A percentile compares a stretch with the other conserved stretches of the same genome.
Evolutionary conservation across 106 monocot genomes (phyloP).

Genomic region (Vanilla planifolia): DNA sequence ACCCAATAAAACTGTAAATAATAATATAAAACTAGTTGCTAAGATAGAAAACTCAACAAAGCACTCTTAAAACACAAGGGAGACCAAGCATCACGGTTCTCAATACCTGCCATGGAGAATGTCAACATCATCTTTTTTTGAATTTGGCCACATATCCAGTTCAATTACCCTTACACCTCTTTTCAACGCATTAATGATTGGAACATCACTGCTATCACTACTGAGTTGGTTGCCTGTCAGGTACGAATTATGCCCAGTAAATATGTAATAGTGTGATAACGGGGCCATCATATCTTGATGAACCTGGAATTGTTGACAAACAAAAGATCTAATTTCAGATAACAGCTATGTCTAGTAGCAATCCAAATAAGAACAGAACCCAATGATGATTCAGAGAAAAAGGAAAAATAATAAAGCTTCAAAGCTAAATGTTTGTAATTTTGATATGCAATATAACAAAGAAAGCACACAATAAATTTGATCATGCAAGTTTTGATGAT

Average conservation of each 20-base stretch:
- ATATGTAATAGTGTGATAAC: constrained; percentile 55
- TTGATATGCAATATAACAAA: no score
- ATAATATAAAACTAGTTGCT: not conserved
- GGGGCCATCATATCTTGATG: constrained; percentile 64
- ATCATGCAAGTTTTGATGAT: no score
- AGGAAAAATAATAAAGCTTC: no score
- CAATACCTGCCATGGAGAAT: constrained; percentile 57
- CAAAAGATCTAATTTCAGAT: not conserved
- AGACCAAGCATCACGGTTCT: not conserved
- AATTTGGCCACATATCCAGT: constrained; percentile 77
- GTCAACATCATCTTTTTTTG: constrained; percentile 43
- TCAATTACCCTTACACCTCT: constrained; percentile 67
- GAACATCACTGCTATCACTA: constrained; percentile 56
- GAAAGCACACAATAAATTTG: no score
- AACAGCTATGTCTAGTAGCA: not conserved
- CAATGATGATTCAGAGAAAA: no score
- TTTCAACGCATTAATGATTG: constrained; percentile 51
- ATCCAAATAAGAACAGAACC: no score
- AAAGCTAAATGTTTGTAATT: no score
- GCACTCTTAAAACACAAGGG: not conserved
- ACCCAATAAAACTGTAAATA: not conserved
- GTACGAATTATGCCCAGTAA: constrained; percentile 53
- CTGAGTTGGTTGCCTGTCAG: constrained; percentile 60
- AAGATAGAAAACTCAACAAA: constrained; percentile 1
- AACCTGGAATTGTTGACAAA: constrained; percentile 23